Evolutionary conservation across 257 asterid genomes (phyloP), one percentile per base, ranked within the genome.

Genomic region (Striga asiatica): DNA sequence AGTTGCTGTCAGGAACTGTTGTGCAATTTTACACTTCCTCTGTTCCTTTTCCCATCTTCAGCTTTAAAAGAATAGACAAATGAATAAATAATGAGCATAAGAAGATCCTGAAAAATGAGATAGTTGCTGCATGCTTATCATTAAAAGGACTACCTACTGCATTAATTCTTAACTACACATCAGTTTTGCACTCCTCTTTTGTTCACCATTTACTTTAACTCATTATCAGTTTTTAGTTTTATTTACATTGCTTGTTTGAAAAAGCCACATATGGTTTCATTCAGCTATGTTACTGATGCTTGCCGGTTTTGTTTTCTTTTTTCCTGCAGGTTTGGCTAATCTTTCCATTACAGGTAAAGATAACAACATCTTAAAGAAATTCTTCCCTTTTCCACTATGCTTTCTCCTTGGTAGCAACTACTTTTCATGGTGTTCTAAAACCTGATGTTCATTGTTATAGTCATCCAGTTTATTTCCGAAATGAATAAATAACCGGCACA

Each of bases 261-360:
- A 8, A 10, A 4, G 13, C 55, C 60, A 53, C 9, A 42, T 38
- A 17, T 8, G 24, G 50, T 58, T 56, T 41, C 5, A 32, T 65
- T 21, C 49, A 21, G 41, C 56, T 32, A 54, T 59, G 20, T 64
- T 19, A 41, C 71, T 75, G 54, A 71, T 54, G 19, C 62, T 45
- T 47, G 20, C 21, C 7, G n/a, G 10, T 56, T 66, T 49, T 47
- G 28, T 66, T 58, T 70, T 34, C 8, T 16, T 66, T 39, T 58
- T 34, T 23, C 54, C 47, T 80, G 79, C 92, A 88, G 97, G 97
- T 48, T 79, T 88, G 82, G 84, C 87, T 11, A 88, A 88, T 72
- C 95, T 88, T 50, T 78, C 97, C 23, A 56, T 84, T 56, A 56
- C 83, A 62, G 97, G 97, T 88, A 75, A 32, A 66, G 19, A 56